Conservation (phyloP, 2,329 filamentous ascomycete species). For the Ceratocystis huliohia region DNA sequence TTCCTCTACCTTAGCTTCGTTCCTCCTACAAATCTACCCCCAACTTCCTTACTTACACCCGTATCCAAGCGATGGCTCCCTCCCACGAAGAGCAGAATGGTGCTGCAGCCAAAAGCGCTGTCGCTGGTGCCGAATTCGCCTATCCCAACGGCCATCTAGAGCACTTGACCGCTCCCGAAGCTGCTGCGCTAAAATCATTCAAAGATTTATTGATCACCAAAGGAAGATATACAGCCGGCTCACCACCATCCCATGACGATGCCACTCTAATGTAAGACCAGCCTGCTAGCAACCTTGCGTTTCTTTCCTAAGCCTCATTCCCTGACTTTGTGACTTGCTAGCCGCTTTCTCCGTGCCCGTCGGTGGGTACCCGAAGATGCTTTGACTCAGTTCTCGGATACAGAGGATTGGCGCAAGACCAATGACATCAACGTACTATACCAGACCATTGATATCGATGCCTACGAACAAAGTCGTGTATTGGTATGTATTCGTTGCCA, state of each 20-base stretch:
- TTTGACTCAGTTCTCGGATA: slow-evolving; percentile 71
- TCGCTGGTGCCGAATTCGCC: slow-evolving; percentile 31
- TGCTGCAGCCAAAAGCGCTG: slow-evolving; percentile 13
- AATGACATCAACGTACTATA: slow-evolving; percentile 71
- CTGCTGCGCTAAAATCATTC: slow-evolving; percentile 55
- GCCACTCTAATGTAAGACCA: slow-evolving; percentile 52
- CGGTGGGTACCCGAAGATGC: slow-evolving; percentile 69
- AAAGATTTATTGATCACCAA: slow-evolving; percentile 54
- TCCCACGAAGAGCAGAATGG: slow-evolving; percentile 8
- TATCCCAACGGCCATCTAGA: slow-evolving; percentile 72
- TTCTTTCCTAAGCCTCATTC: neutral
- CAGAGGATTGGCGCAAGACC: slow-evolving; percentile 72
- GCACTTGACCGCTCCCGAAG: slow-evolving; percentile 58
- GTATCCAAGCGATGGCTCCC: slow-evolving; percentile 6
- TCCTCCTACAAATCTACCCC: neutral
- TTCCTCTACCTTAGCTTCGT: neutral
- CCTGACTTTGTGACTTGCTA: slow-evolving; percentile 29
- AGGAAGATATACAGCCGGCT: slow-evolving; percentile 47
- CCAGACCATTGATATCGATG: slow-evolving; percentile 70
- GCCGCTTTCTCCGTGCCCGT: slow-evolving; percentile 74
- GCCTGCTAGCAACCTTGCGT: neutral
- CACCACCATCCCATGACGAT: slow-evolving; percentile 56
- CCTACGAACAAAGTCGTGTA: slow-evolving; percentile 67
- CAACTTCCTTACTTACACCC: neutral
- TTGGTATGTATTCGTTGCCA: slow-evolving; percentile 42